A percentile compares a stretch with the other conserved stretches of the same genome.
Evolutionary conservation across 2,329 filamentous ascomycete species (phyloP).

Genomic region (Immersiporthe knoxdaviesiana): DNA sequence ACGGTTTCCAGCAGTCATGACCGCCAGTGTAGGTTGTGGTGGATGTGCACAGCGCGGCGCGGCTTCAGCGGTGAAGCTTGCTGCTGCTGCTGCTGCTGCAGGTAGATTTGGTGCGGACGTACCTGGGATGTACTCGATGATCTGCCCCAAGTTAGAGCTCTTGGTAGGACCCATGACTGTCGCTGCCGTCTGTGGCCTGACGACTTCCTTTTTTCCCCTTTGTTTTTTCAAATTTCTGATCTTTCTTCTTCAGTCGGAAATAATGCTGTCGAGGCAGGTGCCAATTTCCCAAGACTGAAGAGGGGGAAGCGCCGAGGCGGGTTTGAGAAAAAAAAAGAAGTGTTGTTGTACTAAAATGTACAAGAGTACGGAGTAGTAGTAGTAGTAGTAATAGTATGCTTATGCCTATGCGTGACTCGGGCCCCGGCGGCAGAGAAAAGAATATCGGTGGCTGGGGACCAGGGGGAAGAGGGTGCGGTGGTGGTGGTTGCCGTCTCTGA

Average conservation of each 20-base stretch:
- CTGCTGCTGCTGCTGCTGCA: not conserved
- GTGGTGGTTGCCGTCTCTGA: not conserved
- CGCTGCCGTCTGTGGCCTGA: conserved; percentile 44
- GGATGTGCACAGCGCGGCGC: not conserved
- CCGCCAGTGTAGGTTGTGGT: not conserved
- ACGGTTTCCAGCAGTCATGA: not conserved
- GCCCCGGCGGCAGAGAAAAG: conserved; percentile 5
- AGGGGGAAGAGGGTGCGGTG: not conserved
- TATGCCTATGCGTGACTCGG: conserved; percentile 7
- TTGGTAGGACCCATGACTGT: conserved; percentile 47
- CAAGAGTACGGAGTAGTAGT: no score
- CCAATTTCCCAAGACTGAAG: not conserved
- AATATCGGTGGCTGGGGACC: conserved; percentile 15
- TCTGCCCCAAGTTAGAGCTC: conserved; percentile 73
- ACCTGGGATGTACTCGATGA: conserved; percentile 97
- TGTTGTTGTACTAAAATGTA: not conserved
- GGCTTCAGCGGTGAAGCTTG: not conserved
- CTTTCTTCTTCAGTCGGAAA: not conserved
- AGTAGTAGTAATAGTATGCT: not conserved
- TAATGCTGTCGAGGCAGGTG: conserved; percentile 7
- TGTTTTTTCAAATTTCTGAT: not conserved
- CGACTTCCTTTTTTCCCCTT: not conserved
- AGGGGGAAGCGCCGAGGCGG: conserved; percentile 7
- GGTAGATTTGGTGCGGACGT: conserved; percentile 43
- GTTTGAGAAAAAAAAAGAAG: not conserved